A percentile compares a stretch with the other conserved stretches of the same genome.
Evolutionary conservation across 805 yeast genomes (phyloP).

Genomic region (Kodamaea kakaduensis): DNA sequence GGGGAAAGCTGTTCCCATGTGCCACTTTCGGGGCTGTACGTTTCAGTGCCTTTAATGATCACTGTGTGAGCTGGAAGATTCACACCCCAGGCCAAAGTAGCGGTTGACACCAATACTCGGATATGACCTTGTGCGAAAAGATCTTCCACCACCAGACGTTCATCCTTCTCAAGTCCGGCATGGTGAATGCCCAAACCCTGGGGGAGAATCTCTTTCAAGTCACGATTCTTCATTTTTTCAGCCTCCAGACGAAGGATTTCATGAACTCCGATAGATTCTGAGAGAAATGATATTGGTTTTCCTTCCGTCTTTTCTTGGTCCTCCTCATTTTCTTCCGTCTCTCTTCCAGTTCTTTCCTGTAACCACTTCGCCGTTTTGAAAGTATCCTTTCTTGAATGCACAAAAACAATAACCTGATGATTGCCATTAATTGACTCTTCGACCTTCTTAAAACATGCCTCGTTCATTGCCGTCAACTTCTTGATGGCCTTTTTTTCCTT

Average conservation of each 20-base stretch:
- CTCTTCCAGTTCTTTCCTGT: slow-evolving; percentile 61
- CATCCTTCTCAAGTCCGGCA: slow-evolving; percentile 76
- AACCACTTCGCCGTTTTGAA: slow-evolving; percentile 76
- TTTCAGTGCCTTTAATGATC: slow-evolving; percentile 87
- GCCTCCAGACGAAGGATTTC: slow-evolving; percentile 66
- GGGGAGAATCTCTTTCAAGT: slow-evolving; percentile 56
- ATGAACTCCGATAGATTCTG: slow-evolving; percentile 43
- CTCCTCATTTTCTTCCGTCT: no score
- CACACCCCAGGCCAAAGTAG: slow-evolving; percentile 97
- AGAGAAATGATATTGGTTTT: no score
- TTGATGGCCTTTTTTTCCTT: slow-evolving; percentile 80
- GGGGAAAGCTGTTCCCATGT: slow-evolving; percentile 89
- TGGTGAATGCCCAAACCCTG: slow-evolving; percentile 87
- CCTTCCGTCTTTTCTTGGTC: slow-evolving; percentile 46
- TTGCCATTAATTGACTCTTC: slow-evolving; percentile 55
- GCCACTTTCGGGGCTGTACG: slow-evolving; percentile 88
- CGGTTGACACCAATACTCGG: slow-evolving; percentile 83
- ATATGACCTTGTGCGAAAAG: slow-evolving; percentile 83
- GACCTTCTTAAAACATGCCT: slow-evolving; percentile 77
- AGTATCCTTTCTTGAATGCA: slow-evolving; percentile 92
- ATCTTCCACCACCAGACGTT: slow-evolving; percentile 77
- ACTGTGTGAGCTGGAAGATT: slow-evolving; percentile 94
- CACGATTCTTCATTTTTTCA: slow-evolving; percentile 48
- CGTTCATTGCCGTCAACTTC: slow-evolving; percentile 78
- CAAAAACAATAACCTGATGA: slow-evolving; percentile 84